Evolutionary conservation across 2,329 filamentous ascomycete genomes (phyloP).

Genomic region (Akanthomyces muscarius): DNA sequence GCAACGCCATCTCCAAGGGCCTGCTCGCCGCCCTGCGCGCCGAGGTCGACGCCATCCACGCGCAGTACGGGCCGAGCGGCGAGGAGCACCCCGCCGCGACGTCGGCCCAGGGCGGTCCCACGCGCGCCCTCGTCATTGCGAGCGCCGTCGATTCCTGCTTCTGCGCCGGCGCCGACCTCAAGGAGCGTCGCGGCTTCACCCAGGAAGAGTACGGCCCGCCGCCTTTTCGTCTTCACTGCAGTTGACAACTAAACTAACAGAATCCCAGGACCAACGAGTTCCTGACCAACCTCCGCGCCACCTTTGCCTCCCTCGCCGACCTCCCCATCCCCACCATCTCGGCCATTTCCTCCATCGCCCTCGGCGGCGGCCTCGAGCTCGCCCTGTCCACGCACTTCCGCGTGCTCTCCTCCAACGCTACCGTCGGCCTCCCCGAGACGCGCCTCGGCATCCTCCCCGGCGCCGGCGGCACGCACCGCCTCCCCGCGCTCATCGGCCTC

Average conservation of each 20-base stretch:
- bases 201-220: conserved; percentile 60
- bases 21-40: conserved; percentile 68
- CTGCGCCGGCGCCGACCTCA: conserved; percentile 91
- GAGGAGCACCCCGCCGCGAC: conserved; percentile 48
- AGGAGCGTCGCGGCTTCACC: conserved; percentile 75
- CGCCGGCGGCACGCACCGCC: conserved; percentile 85
- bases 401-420: conserved; percentile 74
- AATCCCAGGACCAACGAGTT: conserved; percentile 68
- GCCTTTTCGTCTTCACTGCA: background rate
- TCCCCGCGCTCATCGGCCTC: conserved; percentile 76
- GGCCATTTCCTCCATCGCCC: conserved; percentile 77
- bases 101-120: conserved; percentile 50
- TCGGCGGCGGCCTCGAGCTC: conserved; percentile 91
- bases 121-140: conserved; percentile 76
- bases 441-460: conserved; percentile 91
- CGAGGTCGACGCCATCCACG: conserved; percentile 69
- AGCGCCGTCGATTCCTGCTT: conserved; percentile 85
- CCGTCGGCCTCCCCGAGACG: conserved; percentile 84
- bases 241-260: conserved; percentile 2
- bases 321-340: conserved; percentile 89
- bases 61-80: conserved; percentile 53
- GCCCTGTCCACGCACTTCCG: conserved; percentile 87
- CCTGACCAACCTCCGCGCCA: conserved; percentile 69
- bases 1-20: conserved; percentile 84
- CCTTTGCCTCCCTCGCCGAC: conserved; percentile 66